Evolutionary conservation across 345 rosid genomes (phyloP).

Genomic region (Brassica carinata): DNA sequence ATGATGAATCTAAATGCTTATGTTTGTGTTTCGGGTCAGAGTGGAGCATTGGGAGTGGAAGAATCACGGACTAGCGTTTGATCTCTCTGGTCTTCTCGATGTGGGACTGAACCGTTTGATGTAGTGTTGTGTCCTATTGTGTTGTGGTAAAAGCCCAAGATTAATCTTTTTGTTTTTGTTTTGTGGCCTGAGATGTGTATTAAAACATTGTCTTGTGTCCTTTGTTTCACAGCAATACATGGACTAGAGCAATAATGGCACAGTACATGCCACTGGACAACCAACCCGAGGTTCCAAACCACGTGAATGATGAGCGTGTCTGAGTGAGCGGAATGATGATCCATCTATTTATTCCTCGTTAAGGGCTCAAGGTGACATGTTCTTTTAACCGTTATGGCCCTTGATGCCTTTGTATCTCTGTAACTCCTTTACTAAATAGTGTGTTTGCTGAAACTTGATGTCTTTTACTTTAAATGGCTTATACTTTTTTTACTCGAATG

Average conservation of each 20-base stretch:
- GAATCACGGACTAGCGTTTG: too few species aligned
- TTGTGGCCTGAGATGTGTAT: neutral
- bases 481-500: neutral
- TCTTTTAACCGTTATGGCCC: conserved; percentile 26
- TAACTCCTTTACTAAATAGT: conserved; percentile 14
- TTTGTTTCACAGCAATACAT: conserved; percentile 71
- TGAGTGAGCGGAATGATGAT: conserved; percentile 31
- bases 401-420: conserved; percentile 14
- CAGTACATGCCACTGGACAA: conserved; percentile 97
- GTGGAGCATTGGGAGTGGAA: too few species aligned
- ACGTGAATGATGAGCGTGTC: conserved; percentile 57
- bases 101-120: too few species aligned
- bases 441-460: conserved; percentile 12
- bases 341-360: conserved; percentile 19
- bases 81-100: too few species aligned
- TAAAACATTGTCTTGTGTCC: neutral
- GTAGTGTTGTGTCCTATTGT: too few species aligned
- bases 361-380: conserved; percentile 25
- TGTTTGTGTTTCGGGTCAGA: too few species aligned
- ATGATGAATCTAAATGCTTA: too few species aligned
- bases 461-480: neutral
- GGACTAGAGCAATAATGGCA: conserved; percentile 98
- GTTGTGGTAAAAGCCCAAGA: neutral
- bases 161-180: neutral
- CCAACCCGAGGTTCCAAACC: conserved; percentile 72